Evolutionary conservation across 441 rosid genomes (phyloP), one percentile per base, ranked within the genome.

Genomic region (Jatropha multifida): DNA sequence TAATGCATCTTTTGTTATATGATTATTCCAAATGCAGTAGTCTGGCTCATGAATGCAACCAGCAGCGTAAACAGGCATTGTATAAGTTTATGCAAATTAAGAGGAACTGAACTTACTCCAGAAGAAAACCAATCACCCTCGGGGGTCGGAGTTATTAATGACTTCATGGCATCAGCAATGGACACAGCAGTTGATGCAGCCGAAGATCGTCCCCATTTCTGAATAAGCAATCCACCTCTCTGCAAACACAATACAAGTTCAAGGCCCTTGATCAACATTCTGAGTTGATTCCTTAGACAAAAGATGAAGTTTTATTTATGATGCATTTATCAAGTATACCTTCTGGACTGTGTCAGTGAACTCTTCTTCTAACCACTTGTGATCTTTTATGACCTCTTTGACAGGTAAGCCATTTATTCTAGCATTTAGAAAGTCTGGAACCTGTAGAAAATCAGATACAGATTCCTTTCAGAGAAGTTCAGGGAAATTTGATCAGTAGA

Each of bases 201-300:
- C 5, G 98, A 95, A 58, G 99, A 93, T 82, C 98, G 86, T 81
- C 99, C 99, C 99, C 98, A 90, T 84, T 95, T 95, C 88, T 95
- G 67, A 83, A 93, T 95, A 73, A 95, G 77, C 48, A 76, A 85
- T 56, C 99, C 99, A 79, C 99, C 99, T 88, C 98, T 87, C 99
- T 93, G 86, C 79, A 86, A 73, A 77, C 70, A 60, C 76, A 79
- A 37, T n/a, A 63, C 32, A 55, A 46, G 56, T 62, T 44, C 58
- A 23, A 20, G 7, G 7, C 61, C 40, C 4, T 23, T 27, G 3
- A 63, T 7, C 10, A 44, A 41, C 5, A 71, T 20, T 5, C 32
- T 27, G 27, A 14, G 2, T 20, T 10, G 13, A n/a, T 15, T 18
- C 5, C 23, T 38, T 20, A 10, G 6, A 67, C 38, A 46, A 68